Evolutionary conservation across 2,329 filamentous ascomycete species (phyloP), one percentile per base, ranked within the genome.

Genomic region (Venturia oleaginea): DNA sequence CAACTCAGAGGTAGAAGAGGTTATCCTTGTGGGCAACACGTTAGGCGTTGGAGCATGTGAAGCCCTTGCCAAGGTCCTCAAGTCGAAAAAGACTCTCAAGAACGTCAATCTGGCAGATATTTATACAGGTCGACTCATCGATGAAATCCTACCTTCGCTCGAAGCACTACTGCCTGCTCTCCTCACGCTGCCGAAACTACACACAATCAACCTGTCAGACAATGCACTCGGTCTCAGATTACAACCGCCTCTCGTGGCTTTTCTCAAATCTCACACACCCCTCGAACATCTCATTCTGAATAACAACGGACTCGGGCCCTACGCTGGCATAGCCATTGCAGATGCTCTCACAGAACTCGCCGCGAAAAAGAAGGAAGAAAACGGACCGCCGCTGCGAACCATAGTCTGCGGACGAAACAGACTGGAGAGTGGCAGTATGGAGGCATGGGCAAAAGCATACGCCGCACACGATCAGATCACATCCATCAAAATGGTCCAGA

Each of bases 221-320:
- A 99, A 99, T 77, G 94, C 94, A 57, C 99, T 99, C 72, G 94
- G 94, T 65, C 86, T 97, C 67, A 97, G 96, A 78, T 96, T 91
- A 19, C 90, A 95, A 76, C 92, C 91, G 42, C 94, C 93, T 11
- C 85, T 99, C 60, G 90, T 96, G 69, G 90, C 90, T 66, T 99
- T 99, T 79, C 86, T 99, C 67, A 87, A 90, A 64, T 84, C 87
- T 65, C 93, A 97, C 78, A 86, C 90, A 3, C 93, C 94, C 2
- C 86, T 99, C 51, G 92, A 92, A 76, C 92, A 97, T 76, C 85
- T 99, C 34, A 91, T 95, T 77, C 86, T 99, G 65, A 97, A 97
- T 83, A 99, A 99, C 83, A 99, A 99, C 76, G 94, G 94, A 34
- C 85, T 99, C 43, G 94, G 94, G 15, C 94, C 94, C 27, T 88